phyloP scores from a whole-genome alignment of 495 filamentous ascomycete genomes.

The Jackrogersella minutella region DNA sequence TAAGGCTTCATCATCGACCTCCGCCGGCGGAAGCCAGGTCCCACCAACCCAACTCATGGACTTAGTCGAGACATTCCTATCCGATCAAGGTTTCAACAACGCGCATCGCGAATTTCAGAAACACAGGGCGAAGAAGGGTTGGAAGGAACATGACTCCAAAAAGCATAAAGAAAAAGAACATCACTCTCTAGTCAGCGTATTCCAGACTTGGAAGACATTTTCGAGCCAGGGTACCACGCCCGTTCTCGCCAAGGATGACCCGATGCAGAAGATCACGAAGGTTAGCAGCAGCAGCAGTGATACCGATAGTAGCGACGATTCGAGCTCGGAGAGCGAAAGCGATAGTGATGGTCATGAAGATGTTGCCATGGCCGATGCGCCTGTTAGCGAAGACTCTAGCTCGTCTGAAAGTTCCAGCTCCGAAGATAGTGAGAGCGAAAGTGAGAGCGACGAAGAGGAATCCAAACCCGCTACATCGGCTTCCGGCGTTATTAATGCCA shows the following conservation, averaged over 20 bases:
- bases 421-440: constrained; percentile 51
- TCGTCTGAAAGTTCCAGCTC: constrained; percentile 57
- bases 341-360: constrained; percentile 55
- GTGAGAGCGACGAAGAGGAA: constrained; percentile 69
- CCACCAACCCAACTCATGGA: constrained; percentile 68
- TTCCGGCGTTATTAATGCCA: constrained; percentile 30
- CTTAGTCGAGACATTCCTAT: constrained; percentile 72
- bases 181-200: constrained; percentile 53
- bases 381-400: constrained; percentile 47
- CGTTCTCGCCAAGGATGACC: constrained; percentile 40
- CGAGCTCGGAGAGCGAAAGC: constrained; percentile 51
- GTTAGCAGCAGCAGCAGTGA: constrained; percentile 53
- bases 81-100: constrained; percentile 67
- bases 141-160: constrained; percentile 44
- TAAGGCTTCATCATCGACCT: constrained; percentile 7
- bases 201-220: constrained; percentile 57
- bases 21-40: constrained; percentile 34
- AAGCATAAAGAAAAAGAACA: constrained; percentile 42
- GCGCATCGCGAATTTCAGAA: constrained; percentile 67
- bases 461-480: constrained; percentile 51
- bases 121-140: constrained; percentile 61
- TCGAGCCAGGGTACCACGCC: constrained; percentile 42
- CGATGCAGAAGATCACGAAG: constrained; percentile 48
- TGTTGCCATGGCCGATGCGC: constrained; percentile 67
- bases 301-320: constrained; percentile 48